phyloP scores from a whole-genome alignment of 148 eudicot species.

The Rhododendron simsii region DNA sequence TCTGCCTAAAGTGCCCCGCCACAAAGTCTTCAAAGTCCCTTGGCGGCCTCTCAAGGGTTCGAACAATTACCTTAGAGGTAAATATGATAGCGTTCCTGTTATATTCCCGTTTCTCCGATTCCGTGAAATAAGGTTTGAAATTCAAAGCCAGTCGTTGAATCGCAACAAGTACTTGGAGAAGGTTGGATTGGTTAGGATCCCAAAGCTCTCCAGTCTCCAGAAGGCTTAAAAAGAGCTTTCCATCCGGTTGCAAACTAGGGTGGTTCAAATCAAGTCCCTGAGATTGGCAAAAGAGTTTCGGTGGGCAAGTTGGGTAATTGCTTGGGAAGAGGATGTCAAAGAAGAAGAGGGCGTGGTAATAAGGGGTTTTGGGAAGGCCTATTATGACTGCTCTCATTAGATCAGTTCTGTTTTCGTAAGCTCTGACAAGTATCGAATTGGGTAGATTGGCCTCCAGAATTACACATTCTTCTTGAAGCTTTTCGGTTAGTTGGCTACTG shows the following conservation, averaged over 20 bases:
- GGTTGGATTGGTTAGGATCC: conserved; percentile 40
- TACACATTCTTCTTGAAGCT: conserved; percentile 56
- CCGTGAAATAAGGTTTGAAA: conserved; percentile 31
- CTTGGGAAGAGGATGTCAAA: conserved; percentile 59
- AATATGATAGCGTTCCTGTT: conserved; percentile 30
- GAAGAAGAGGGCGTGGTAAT: conserved; percentile 61
- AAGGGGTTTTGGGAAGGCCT: conserved; percentile 63
- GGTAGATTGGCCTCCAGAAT: conserved; percentile 40
- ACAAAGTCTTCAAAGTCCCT: conserved; percentile 41
- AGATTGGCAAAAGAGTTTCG: conserved; percentile 35
- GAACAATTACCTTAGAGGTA: conserved; percentile 44
- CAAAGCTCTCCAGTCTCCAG: conserved; percentile 50
- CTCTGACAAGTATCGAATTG: conserved; percentile 51
- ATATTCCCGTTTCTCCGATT: conserved; percentile 20
- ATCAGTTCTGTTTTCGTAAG: conserved; percentile 46
- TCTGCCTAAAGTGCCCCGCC: conserved; percentile 26
- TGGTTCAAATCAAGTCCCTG: conserved; percentile 60
- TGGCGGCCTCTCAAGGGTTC: conserved; percentile 29
- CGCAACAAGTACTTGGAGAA: conserved; percentile 57
- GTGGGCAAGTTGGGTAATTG: conserved; percentile 50
- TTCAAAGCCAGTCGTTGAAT: conserved; percentile 49
- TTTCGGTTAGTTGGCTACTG: conserved; percentile 8
- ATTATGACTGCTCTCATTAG: conserved; percentile 60
- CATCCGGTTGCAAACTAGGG: conserved; percentile 39
- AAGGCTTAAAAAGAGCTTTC: conserved; percentile 55